phyloP scores from a whole-genome alignment of 192 early-diverging fungal genomes.

The Entomortierella lignicola region DNA sequence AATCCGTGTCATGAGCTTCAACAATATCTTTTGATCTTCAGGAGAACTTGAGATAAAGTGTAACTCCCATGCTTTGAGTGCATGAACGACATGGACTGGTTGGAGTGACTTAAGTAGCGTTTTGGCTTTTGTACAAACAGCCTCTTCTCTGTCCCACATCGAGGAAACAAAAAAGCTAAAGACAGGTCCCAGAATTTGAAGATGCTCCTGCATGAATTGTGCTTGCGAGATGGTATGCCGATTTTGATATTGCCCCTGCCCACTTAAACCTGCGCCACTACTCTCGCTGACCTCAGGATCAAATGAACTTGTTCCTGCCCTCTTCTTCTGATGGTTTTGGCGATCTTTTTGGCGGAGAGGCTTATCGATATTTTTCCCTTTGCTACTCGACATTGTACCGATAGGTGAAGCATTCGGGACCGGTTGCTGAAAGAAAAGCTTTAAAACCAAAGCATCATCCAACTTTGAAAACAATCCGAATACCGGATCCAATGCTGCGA shows the following conservation, averaged over 20 bases:
- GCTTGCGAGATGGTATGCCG: background rate
- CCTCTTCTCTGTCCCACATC: constrained; percentile 69
- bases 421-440: constrained; percentile 34
- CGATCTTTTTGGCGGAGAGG: constrained; percentile 2
- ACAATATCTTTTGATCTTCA: constrained; percentile 46
- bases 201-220: constrained; percentile 26
- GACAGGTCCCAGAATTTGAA: constrained; percentile 60
- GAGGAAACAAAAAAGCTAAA: constrained; percentile 67
- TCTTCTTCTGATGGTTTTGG: background rate
- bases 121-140: constrained; percentile 64
- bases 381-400: constrained; percentile 14
- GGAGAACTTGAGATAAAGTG: constrained; percentile 58
- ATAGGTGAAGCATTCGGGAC: background rate
- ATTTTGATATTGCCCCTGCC: background rate
- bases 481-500: constrained; percentile 62
- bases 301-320: constrained; percentile 11
- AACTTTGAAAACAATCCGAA: constrained; percentile 69
- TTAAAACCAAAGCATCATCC: constrained; percentile 55
- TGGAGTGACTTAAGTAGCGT: constrained; percentile 60
- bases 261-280: constrained; percentile 10
- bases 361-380: constrained; percentile 26
- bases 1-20: constrained; percentile 65
- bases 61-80: constrained; percentile 68
- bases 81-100: constrained; percentile 58
- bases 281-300: constrained; percentile 14